A percentile compares a stretch with the other conserved stretches of the same genome.
phyloP scores from a whole-genome alignment of 441 rosid species.

The Gossypium gossypioides region DNA sequence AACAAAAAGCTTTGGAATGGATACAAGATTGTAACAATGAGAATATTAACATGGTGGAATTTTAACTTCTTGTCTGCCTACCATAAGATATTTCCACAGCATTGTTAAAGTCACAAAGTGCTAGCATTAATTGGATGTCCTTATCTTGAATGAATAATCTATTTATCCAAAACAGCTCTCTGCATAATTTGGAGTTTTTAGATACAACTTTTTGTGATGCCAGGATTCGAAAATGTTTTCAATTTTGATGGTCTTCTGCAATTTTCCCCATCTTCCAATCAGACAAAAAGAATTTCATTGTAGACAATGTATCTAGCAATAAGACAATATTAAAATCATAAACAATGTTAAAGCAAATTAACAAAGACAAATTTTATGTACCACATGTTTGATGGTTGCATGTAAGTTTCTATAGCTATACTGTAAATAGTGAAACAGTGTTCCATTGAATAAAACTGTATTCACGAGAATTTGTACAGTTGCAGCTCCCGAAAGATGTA shows the following conservation, averaged over 20 bases:
- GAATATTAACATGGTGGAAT: slow-evolving; percentile 3
- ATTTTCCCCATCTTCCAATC: neutral
- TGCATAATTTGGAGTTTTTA: neutral
- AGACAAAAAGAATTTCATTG: neutral
- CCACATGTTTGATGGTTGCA: neutral
- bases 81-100: neutral
- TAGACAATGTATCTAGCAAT: neutral
- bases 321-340: too few species aligned
- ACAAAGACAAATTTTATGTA: neutral
- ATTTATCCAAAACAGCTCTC: neutral
- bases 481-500: slow-evolving; percentile 12
- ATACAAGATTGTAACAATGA: neutral
- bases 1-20: neutral
- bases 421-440: neutral
- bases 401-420: neutral
- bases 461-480: neutral
- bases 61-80: slow-evolving; percentile 2
- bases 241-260: neutral
- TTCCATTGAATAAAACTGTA: neutral
- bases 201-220: neutral
- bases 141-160: neutral
- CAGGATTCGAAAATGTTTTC: slow-evolving; percentile 5
- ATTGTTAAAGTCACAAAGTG: neutral
- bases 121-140: neutral
- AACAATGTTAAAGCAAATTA: neutral